These are phyloP conservation scores for Cichorium intybus DNA, from an alignment of 140 eudicot genomes.

Conservation along the genomic window DNA sequence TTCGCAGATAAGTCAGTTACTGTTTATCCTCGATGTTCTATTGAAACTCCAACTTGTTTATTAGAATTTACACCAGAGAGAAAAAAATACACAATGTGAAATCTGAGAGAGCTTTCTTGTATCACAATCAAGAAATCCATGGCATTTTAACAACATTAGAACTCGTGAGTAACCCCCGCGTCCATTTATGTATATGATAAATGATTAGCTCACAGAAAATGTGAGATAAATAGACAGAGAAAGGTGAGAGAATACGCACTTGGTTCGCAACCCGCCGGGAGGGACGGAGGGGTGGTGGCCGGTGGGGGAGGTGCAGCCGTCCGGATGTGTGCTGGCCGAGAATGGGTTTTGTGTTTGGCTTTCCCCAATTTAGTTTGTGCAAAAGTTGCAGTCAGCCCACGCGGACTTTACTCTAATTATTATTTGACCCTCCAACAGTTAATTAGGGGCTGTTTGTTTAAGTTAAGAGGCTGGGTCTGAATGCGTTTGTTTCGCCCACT, in stretches of 20 bases:
- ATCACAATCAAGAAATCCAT: neutral
- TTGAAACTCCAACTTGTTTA: neutral
- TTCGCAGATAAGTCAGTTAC: neutral
- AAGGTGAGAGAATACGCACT: conserved; percentile 16
- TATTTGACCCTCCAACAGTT: neutral
- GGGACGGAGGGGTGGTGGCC: neutral
- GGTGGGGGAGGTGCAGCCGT: neutral
- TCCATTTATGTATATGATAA: neutral
- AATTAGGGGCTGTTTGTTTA: neutral
- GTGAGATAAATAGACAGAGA: neutral
- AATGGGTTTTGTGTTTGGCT: neutral
- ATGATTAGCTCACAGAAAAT: neutral
- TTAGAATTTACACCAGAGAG: too few relatives aligned
- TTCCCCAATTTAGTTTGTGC: neutral
- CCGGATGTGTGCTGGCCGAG: neutral
- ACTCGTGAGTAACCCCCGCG: neutral
- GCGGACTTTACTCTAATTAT: neutral
- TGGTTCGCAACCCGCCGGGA: conserved; percentile 19
- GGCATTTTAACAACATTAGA: conserved; percentile 17
- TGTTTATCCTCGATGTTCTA: conserved; percentile 15
- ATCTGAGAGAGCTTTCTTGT: neutral
- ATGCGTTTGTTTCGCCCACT: too few relatives aligned
- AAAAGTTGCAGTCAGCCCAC: conserved; percentile 6
- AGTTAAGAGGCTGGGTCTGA: too few relatives aligned
- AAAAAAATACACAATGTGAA: neutral